phyloP scores from a whole-genome alignment of 495 filamentous ascomycete genomes.

The Daldinia caldariorum region DNA sequence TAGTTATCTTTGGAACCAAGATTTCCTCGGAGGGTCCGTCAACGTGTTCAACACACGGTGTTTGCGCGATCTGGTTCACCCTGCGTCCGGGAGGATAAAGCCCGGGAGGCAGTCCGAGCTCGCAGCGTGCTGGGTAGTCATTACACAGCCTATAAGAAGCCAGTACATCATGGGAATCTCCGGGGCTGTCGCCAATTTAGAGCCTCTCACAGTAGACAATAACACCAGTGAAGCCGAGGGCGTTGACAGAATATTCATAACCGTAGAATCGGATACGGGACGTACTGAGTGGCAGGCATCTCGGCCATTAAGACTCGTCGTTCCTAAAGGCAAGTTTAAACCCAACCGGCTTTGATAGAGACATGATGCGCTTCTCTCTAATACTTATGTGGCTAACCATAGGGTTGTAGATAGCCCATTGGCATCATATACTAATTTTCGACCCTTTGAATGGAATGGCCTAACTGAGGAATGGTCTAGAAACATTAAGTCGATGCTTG shows the following conservation, averaged over 20 bases:
- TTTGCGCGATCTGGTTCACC: constrained; percentile 19
- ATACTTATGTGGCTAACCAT: background rate
- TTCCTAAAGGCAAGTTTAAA: constrained; percentile 6
- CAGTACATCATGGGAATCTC: constrained; percentile 9
- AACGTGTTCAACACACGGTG: constrained; percentile 9
- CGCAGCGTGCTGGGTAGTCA: constrained; percentile 11
- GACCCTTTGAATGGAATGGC: constrained; percentile 17
- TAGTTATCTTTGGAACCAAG: constrained; percentile 24
- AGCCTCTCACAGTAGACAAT: constrained; percentile 11
- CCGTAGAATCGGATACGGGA: constrained; percentile 12
- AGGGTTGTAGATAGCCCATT: constrained; percentile 11
- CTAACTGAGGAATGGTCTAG: constrained; percentile 6
- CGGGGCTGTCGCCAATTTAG: constrained; percentile 2
- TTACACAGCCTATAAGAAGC: constrained; percentile 12
- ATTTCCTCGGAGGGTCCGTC: constrained; percentile 12
- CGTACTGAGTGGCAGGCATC: constrained; percentile 20
- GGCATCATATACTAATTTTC: constrained; percentile 19
- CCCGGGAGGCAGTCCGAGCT: background rate
- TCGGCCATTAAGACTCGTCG: constrained; percentile 11
- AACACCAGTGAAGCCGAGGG: constrained; percentile 6
- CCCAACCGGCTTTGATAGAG: background rate
- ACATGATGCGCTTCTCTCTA: background rate
- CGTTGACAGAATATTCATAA: constrained; percentile 17
- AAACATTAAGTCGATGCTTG: constrained; percentile 13
- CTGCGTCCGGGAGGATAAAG: constrained; percentile 1